Base-by-base conservation (phyloP, 176 grass and related monocot species). In the Carex myosuroides region DNA sequence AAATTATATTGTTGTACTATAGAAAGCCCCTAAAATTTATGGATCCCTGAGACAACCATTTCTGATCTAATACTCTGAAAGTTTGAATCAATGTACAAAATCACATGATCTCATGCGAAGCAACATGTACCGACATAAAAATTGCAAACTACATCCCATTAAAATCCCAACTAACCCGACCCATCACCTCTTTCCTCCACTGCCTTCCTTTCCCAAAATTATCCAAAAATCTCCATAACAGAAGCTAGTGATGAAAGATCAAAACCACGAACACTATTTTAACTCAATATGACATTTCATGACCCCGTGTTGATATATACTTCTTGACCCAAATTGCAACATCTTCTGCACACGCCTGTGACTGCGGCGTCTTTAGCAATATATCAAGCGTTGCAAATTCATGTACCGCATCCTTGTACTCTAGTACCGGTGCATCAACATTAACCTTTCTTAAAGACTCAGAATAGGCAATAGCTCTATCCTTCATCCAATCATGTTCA, bases 301-400 rank as follows among this genome's bases (percentile, higher is more conserved):
- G 91, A 26, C 91, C 91, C 8, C 91, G 88, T 44, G 89, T 79
- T 79, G 91, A 90, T 61, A 93, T 93, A 85, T 93, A 90, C 74
- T 93, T 93, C 86, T 93, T 93, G 66, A 93, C 86, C 91, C 91
- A 93, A 85, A 93, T 93, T 13, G 88, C 86, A 18, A 93, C 90
- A 79, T 93, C 91, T 53, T 93, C 91, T 29, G 88, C 80, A 17
- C 91, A 93, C 13, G 91, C 91, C 67, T 86, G 88, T 42, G 91
- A 86, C 78, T 87, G 91, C 0, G 88, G 88, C 0, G 86, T 93
- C 69, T 85, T 90, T 59, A 93, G 53, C 65, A 93, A 39, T 35
- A 86, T 81, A 22, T 93, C 91, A 16, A 93, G 74, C 0, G 88
- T 93, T 44, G 91, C 91, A 81, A 93, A 93, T 58, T 93, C 91